Evolutionary conservation across 179 eudicot genomes (phyloP).

Genomic region (Vitellaria paradoxa): DNA sequence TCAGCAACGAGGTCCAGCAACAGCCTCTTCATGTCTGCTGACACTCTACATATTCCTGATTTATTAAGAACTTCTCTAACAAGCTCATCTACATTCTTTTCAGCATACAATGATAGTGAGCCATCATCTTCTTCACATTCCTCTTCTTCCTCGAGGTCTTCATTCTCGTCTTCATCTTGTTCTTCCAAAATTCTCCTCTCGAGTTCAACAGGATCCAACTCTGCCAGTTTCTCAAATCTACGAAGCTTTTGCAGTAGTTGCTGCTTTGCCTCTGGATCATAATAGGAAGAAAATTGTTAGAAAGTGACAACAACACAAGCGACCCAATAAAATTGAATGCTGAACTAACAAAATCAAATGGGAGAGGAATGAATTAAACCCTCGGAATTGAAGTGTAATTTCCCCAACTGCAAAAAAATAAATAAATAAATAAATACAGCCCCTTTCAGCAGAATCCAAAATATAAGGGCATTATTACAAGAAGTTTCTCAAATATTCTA

Average conservation of each 20-base stretch:
- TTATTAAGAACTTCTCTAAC: constrained; percentile 22
- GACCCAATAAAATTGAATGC: neutral
- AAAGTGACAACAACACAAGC: neutral
- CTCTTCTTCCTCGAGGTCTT: constrained; percentile 8
- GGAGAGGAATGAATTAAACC: no score
- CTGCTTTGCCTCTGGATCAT: constrained; percentile 58
- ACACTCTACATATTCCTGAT: constrained; percentile 28
- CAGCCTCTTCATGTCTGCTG: constrained; percentile 55
- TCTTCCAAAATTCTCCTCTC: constrained; percentile 62
- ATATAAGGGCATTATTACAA: neutral
- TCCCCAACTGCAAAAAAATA: neutral
- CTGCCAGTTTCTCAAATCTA: constrained; percentile 76
- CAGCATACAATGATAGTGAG: neutral
- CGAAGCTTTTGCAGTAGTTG: constrained; percentile 62
- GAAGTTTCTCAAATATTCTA: neutral
- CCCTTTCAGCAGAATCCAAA: neutral
- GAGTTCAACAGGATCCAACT: constrained; percentile 72
- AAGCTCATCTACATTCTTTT: constrained; percentile 22
- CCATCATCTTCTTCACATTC: constrained; percentile 12
- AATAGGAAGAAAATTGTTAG: neutral
- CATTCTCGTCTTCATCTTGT: constrained; percentile 22
- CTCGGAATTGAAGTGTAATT: no score
- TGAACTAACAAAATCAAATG: neutral
- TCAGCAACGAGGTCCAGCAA: constrained; percentile 54
- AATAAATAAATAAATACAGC: neutral